These are phyloP conservation scores for Fusarium sp. DNA, from an alignment of 2,329 filamentous ascomycete species.

Conservation along the genomic window DNA sequence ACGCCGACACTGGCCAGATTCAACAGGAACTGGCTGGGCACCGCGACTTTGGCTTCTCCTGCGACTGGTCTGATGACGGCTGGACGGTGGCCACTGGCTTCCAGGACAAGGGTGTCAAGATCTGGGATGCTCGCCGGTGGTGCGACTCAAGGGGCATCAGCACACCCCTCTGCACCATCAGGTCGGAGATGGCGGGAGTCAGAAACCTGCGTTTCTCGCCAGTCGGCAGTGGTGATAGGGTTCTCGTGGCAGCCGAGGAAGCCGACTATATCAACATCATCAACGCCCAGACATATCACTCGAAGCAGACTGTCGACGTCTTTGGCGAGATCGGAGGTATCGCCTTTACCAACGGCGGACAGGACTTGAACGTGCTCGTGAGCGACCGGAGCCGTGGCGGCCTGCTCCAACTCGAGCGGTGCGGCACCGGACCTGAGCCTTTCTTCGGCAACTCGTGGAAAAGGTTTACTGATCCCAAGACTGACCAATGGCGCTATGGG, in stretches of 20 bases:
- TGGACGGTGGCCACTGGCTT: constrained; percentile 81
- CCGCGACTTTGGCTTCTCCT: constrained; percentile 79
- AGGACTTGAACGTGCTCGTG: constrained; percentile 76
- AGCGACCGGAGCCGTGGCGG: constrained; percentile 75
- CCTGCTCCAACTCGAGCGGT: constrained; percentile 70
- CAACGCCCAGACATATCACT: constrained; percentile 72
- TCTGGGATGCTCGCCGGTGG: constrained; percentile 83
- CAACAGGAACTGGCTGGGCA: constrained; percentile 72
- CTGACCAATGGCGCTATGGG: constrained; percentile 25
- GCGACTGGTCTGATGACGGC: constrained; percentile 83
- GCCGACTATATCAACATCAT: constrained; percentile 80
- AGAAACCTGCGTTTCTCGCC: constrained; percentile 80
- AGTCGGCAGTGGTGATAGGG: constrained; percentile 72
- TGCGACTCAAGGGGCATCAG: constrained; percentile 62
- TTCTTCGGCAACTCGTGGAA: constrained; percentile 36
- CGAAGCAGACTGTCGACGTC: constrained; percentile 78
- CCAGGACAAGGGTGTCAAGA: constrained; percentile 78
- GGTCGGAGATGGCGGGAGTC: constrained; percentile 75
- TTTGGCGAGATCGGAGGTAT: constrained; percentile 82
- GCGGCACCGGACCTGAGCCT: constrained; percentile 47
- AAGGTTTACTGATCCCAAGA: constrained; percentile 6
- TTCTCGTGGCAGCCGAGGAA: constrained; percentile 80
- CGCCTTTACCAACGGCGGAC: constrained; percentile 74
- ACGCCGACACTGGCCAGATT: constrained; percentile 73
- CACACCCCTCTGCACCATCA: constrained; percentile 65